phyloP scores from a whole-genome alignment of 441 rosid species.

The Eutrema salsugineum region DNA sequence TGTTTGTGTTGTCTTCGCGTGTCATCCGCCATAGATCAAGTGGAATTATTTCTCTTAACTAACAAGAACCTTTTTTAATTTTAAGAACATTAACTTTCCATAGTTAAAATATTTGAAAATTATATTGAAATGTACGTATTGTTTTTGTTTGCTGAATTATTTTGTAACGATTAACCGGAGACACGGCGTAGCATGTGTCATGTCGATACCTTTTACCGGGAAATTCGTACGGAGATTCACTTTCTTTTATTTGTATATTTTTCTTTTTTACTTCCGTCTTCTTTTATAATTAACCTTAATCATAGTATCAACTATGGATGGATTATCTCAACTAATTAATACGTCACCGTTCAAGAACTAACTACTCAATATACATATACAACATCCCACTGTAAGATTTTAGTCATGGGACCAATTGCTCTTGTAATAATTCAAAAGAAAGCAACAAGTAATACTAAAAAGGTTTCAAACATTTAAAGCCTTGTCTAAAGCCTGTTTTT shows the following conservation, averaged over 20 bases:
- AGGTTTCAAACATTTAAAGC: background rate
- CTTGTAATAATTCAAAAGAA: background rate
- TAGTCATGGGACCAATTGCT: background rate
- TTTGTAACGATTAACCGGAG: background rate
- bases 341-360: background rate
- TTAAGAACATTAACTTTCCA: background rate
- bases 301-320: background rate
- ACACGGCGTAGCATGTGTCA: slow-evolving; percentile 10
- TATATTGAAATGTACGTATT: background rate
- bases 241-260: background rate
- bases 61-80: background rate
- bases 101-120: background rate
- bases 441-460: no score
- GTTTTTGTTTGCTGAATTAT: background rate
- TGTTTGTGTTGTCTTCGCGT: background rate
- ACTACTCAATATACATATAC: no score
- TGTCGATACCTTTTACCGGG: background rate
- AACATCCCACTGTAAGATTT: background rate
- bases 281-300: background rate
- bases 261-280: background rate
- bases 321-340: background rate
- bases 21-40: background rate
- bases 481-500: background rate
- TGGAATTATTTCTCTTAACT: no score
- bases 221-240: slow-evolving; percentile 14